These are phyloP conservation scores for Xerocomus cyaneibrunnescens DNA, from an alignment of 1,284 basidiomycete species.

Conservation along the genomic window DNA sequence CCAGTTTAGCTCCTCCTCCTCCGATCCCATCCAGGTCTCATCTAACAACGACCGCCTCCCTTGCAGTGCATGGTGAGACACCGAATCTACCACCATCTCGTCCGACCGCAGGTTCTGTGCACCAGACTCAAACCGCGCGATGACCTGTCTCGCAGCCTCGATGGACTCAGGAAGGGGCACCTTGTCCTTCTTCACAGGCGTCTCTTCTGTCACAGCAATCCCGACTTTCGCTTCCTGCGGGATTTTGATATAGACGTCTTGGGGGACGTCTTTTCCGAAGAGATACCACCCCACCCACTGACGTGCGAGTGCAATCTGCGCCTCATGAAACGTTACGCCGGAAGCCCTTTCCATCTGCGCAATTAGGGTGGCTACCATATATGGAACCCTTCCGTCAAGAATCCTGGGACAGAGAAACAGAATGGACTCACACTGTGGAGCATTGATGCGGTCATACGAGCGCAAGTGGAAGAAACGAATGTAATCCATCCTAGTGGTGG, in stretches of 20 bases:
- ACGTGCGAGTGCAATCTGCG: conserved; percentile 85
- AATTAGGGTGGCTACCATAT: conserved; percentile 54
- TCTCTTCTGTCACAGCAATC: conserved; percentile 45
- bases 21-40: conserved; percentile 81
- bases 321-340: conserved; percentile 80
- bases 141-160: conserved; percentile 62
- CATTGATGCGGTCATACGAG: conserved; percentile 89
- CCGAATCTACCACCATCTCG: conserved; percentile 65
- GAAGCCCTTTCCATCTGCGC: conserved; percentile 69
- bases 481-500: conserved; percentile 60
- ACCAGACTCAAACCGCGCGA: conserved; percentile 66
- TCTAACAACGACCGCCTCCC: conserved; percentile 60
- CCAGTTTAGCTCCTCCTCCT: conserved; percentile 79
- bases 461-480: conserved; percentile 90
- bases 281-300: conserved; percentile 68
- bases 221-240: conserved; percentile 48
- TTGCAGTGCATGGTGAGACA: conserved; percentile 74
- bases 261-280: conserved; percentile 42
- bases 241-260: conserved; percentile 52
- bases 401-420: background rate
- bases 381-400: conserved; percentile 1
- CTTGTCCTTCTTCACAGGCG: conserved; percentile 54
- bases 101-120: conserved; percentile 55
- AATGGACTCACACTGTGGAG: conserved; percentile 54
- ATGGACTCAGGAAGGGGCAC: conserved; percentile 65